Percentiles rank a stretch among this genome's conserved stretches.
These are phyloP conservation scores for Clonostachys rhizophaga DNA, from an alignment of 2,329 filamentous ascomycete genomes.

Conservation along the genomic window DNA sequence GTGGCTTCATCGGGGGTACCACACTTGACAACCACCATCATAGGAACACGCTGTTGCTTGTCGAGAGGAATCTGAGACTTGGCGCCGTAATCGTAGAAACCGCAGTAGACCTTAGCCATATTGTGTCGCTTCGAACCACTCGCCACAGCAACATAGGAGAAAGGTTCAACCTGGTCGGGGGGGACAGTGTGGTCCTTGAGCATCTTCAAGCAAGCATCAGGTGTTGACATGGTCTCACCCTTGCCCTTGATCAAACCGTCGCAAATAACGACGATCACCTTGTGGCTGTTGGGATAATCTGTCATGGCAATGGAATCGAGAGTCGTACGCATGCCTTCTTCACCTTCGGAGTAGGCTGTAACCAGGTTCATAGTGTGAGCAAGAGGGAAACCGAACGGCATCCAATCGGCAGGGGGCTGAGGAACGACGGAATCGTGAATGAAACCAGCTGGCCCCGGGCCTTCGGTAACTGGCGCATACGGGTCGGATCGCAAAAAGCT, in stretches of 20 bases:
- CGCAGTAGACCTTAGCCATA: slow-evolving; percentile 97
- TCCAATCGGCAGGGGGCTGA: slow-evolving; percentile 94
- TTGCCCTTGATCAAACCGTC: slow-evolving; percentile 97
- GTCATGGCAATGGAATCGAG: slow-evolving; percentile 95
- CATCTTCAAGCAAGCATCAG: slow-evolving; percentile 87
- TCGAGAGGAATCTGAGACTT: slow-evolving; percentile 74
- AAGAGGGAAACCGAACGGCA: slow-evolving; percentile 92
- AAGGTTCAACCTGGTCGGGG: slow-evolving; percentile 78
- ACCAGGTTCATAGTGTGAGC: slow-evolving; percentile 93
- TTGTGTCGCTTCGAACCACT: slow-evolving; percentile 97
- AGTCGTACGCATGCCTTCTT: slow-evolving; percentile 86
- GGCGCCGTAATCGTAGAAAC: slow-evolving; percentile 94
- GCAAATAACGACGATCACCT: slow-evolving; percentile 92
- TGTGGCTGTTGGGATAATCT: slow-evolving; percentile 99
- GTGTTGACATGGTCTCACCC: slow-evolving; percentile 81
- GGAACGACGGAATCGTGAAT: slow-evolving; percentile 95
- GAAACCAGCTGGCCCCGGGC: slow-evolving; percentile 83
- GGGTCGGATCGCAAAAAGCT: slow-evolving; percentile 62
- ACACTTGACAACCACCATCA: slow-evolving; percentile 95
- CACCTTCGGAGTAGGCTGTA: slow-evolving; percentile 95
- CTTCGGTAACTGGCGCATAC: slow-evolving; percentile 55
- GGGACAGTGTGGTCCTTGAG: slow-evolving; percentile 84
- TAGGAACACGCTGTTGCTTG: slow-evolving; percentile 94
- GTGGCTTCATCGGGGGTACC: slow-evolving; percentile 83
- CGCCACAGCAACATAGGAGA: slow-evolving; percentile 94